These are phyloP conservation scores for Pseudocercospora eumusae DNA, from an alignment of 2,329 filamentous ascomycete genomes.

Conservation along the genomic window DNA sequence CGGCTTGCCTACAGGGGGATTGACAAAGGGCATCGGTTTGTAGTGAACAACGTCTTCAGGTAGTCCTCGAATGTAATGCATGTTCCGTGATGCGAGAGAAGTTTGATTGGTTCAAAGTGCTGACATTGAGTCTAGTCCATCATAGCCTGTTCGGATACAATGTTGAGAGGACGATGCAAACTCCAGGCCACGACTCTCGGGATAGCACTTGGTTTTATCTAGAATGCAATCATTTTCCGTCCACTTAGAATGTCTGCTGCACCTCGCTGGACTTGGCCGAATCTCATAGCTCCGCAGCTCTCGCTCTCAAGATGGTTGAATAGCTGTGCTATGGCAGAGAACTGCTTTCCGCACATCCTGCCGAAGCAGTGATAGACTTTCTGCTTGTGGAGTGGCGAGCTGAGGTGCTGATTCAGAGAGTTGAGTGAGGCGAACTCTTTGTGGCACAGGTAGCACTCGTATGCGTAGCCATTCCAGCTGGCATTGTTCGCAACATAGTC, in stretches of 20 bases:
- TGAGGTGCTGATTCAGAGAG: conserved; percentile 56
- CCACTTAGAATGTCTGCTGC: conserved; percentile 25
- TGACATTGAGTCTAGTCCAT: not conserved
- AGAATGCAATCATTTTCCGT: conserved; percentile 25
- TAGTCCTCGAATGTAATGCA: too few species aligned
- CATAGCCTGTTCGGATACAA: not conserved
- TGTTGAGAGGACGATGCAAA: not conserved
- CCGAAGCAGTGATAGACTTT: conserved; percentile 51
- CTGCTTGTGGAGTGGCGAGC: conserved; percentile 55
- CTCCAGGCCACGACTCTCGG: not conserved
- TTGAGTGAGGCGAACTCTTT: conserved; percentile 43
- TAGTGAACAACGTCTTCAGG: too few species aligned
- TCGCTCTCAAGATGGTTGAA: conserved; percentile 53
- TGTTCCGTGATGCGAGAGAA: not conserved
- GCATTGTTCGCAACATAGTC: conserved; percentile 44
- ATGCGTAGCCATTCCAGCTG: conserved; percentile 52
- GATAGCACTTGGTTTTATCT: not conserved
- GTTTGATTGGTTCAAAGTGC: not conserved
- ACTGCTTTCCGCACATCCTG: conserved; percentile 42
- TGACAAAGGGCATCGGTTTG: too few species aligned
- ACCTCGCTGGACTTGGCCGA: conserved; percentile 44
- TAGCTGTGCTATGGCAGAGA: conserved; percentile 44
- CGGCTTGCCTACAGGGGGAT: too few species aligned
- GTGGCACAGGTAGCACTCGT: conserved; percentile 59
- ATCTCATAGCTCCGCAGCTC: conserved; percentile 44